Evolutionary conservation across 2,329 filamentous ascomycete genomes (phyloP).

Genomic region (Microcyclospora tardicrescens): DNA sequence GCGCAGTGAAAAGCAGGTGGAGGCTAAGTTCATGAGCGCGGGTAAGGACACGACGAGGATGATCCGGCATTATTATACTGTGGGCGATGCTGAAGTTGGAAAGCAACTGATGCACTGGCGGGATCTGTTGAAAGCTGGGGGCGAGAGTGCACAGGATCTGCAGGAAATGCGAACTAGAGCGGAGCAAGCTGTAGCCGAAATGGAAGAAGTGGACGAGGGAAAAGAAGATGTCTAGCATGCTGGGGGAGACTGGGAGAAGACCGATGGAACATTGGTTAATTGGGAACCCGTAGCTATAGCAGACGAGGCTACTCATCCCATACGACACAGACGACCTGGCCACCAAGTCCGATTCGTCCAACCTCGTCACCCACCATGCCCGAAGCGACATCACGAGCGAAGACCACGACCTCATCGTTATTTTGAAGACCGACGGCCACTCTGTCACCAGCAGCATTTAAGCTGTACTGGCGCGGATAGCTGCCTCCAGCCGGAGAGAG

Average conservation of each 20-base stretch:
- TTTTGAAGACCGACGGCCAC: slow-evolving; percentile 54
- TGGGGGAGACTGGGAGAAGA: too few relatives aligned
- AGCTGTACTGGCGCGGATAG: slow-evolving; percentile 53
- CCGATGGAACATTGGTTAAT: too few relatives aligned
- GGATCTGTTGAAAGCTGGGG: slow-evolving; percentile 17
- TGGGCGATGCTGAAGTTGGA: slow-evolving; percentile 13
- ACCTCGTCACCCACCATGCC: slow-evolving; percentile 44
- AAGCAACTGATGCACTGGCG: slow-evolving; percentile 16
- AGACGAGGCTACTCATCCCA: slow-evolving; percentile 12
- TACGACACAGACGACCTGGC: slow-evolving; percentile 24
- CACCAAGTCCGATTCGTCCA: slow-evolving; percentile 19
- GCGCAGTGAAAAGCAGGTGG: slow-evolving; percentile 2
- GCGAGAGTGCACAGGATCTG: slow-evolving; percentile 13
- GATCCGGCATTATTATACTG: slow-evolving; percentile 18
- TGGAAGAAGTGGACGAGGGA: neutral
- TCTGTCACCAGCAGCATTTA: slow-evolving; percentile 51
- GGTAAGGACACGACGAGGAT: slow-evolving; percentile 25
- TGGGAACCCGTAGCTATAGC: too few relatives aligned
- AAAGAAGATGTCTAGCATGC: neutral
- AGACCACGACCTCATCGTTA: slow-evolving; percentile 47
- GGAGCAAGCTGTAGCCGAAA: slow-evolving; percentile 8
- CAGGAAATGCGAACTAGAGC: slow-evolving; percentile 18
- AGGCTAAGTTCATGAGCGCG: slow-evolving; percentile 20
- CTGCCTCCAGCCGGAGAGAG: slow-evolving; percentile 51
- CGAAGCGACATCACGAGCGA: slow-evolving; percentile 45